Evolutionary conservation across 1,284 basidiomycete species (phyloP), one percentile per base, ranked within the genome.

Genomic region (Naganishia albida): DNA sequence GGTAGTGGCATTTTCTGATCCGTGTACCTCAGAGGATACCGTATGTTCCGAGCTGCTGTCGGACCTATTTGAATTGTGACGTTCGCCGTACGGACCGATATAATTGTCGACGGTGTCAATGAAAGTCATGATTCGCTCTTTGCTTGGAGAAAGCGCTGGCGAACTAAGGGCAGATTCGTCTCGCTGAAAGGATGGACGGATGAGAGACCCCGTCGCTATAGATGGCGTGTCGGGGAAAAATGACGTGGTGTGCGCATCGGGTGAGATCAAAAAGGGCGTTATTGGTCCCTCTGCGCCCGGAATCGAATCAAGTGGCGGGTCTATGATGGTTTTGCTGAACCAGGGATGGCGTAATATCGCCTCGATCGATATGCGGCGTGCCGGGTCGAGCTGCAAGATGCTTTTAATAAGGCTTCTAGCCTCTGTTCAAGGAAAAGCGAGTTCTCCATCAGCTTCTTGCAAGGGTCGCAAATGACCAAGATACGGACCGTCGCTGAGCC

Each of bases 291-390:
- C 59, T 30, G 57, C 67, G 75, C 80, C 51, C 40, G 51, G 63
- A 13, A 65, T 52, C 10, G 63, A 49, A 20, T 68, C 62, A 26
- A 59, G 15, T 3, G 67, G 63, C 6, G 63, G 67, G 34, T 68
- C 67, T 7, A 65, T 53, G 30, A 68, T 68, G 4, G 23, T 44
- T 49, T 68, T 68, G 50, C 18, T 86, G 80, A 98, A 99, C 95
- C 95, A 99, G 0, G 89, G 81, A 75, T 97, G 94, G 0, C 85
- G 82, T 25, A 99, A 84, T 57, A 99, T 96, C 70, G 89, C 87
- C 26, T 89, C 84, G 70, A 99, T 93, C 1, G 86, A 84, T 12
- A 87, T 82, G 2, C 96, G 88, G 63, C 87, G 85, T 4, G 83
- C 76, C 0, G 91, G 88, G 69, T 96, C 91, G 57, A 85, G 86